Evolutionary conservation across 1,284 basidiomycete species (phyloP), one percentile per base, ranked within the genome.

Genomic region (Austroboletus novae-zelandiae): DNA sequence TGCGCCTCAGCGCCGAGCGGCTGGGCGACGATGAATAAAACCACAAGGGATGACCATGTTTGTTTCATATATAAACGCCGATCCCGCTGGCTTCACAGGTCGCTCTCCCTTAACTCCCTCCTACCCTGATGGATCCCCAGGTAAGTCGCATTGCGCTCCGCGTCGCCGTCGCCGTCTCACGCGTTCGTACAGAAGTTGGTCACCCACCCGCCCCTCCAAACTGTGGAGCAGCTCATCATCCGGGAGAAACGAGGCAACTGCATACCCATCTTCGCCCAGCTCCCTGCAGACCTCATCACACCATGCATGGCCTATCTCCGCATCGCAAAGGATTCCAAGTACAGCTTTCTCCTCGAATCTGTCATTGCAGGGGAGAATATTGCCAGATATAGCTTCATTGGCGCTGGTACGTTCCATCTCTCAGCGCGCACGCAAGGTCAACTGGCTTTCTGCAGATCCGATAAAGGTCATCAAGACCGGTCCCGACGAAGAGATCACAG

Each of bases 251-350:
- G 73, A 50, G 94, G 94, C 65, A 96, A 96, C 67, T 94, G 89
- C 64, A 83, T 99, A 37, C 96, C 96, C 15, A 83, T 99, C 57
- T 99, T 86, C 71, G 81, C 95, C 51, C 88, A 95, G 60, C 78
- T 99, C 9, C 94, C 97, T 23, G 94, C 94, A 50, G 97, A 99
- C 69, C 84, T 98, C 52, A 80, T 99, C 54, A 99, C 97, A 13
- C 97, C 97, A 68, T 96, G 96, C 63, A 91, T 94, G 69, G 95
- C 97, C 14, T 99, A 98, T 71, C 83, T 99, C 46, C 87, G 94
- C 52, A 82, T 99, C 55, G 87, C 95, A 7, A 85, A 95, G 64
- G 92, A 94, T 58, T 91, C 93, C 5, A 89, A 89, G 66, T 89
- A 96, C 73, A 94, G 90, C 66, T 98, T 97, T 69, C 72, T 98